phyloP scores from a whole-genome alignment of 169 alveolate species.

The Plasmodium gaboni region DNA sequence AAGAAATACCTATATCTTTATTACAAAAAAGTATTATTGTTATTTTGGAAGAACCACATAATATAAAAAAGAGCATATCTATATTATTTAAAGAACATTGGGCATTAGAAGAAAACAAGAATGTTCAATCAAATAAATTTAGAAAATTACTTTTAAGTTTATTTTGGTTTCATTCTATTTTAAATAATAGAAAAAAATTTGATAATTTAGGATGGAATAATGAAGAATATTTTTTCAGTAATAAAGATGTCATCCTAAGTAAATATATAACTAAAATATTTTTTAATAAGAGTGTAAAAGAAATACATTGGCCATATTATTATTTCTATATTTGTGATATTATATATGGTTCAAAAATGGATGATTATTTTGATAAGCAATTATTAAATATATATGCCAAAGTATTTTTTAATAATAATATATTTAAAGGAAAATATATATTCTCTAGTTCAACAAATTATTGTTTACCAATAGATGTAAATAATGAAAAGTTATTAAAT shows the following conservation, averaged over 20 bases:
- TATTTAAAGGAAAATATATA: conserved; percentile 75
- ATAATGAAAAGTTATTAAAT: conserved; percentile 38
- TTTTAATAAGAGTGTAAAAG: conserved; percentile 62
- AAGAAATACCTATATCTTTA: conserved; percentile 95
- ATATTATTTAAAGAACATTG: conserved; percentile 72
- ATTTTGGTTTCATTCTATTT: conserved; percentile 92
- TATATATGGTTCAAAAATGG: conserved; percentile 73
- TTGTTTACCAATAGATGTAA: conserved; percentile 58
- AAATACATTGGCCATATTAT: conserved; percentile 75
- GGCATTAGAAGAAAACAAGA: conserved; percentile 76
- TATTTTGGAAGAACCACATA: conserved; percentile 94
- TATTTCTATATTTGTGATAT: conserved; percentile 72
- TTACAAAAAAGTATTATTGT: conserved; percentile 95
- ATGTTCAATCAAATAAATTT: conserved; percentile 45
- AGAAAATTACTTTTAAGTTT: conserved; percentile 89
- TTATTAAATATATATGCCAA: conserved; percentile 74
- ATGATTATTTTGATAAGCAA: conserved; percentile 53
- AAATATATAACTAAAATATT: conserved; percentile 61
- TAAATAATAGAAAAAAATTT: conserved; percentile 93
- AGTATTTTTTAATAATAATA: conserved; percentile 65
- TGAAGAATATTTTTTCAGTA: conserved; percentile 92
- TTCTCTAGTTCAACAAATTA: conserved; percentile 56
- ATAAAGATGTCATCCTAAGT: conserved; percentile 85
- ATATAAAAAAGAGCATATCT: conserved; percentile 64
- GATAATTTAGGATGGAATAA: conserved; percentile 93